These are phyloP conservation scores for Blastomyces gilchristii DNA, from an alignment of 2,329 filamentous ascomycete species.

Conservation along the genomic window DNA sequence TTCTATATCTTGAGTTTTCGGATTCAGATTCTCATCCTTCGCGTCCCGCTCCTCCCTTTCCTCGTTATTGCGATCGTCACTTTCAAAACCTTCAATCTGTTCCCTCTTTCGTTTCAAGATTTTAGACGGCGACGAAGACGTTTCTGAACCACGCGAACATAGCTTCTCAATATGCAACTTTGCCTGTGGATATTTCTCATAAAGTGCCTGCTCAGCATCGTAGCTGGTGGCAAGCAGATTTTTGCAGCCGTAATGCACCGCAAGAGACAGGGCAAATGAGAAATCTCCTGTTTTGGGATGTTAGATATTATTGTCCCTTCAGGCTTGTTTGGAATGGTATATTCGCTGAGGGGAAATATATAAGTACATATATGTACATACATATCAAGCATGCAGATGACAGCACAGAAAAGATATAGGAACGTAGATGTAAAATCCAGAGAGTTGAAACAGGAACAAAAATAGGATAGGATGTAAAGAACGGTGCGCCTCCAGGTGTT, in stretches of 20 bases:
- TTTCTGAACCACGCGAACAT: neutral
- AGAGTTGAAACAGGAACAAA: neutral
- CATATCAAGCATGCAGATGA: neutral
- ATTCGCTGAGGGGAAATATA: neutral
- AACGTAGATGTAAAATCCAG: neutral
- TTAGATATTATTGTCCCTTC: conserved; percentile 12
- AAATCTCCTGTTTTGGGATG: conserved; percentile 32
- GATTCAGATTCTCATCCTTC: conserved; percentile 5
- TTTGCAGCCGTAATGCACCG: conserved; percentile 32
- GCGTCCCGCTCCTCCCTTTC: neutral
- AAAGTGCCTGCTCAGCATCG: conserved; percentile 41
- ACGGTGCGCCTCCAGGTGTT: neutral
- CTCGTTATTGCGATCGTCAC: conserved; percentile 2
- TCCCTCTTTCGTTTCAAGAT: conserved; percentile 18
- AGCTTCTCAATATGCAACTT: conserved; percentile 46
- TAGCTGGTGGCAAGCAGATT: conserved; percentile 36
- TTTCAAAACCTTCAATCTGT: conserved; percentile 5
- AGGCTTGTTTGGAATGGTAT: neutral
- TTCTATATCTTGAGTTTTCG: neutral
- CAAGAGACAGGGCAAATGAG: conserved; percentile 38
- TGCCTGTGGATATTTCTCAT: conserved; percentile 65
- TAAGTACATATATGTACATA: neutral
- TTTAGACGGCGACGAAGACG: neutral
- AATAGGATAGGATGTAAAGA: neutral
- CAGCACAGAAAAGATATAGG: neutral